Conservation (phyloP, 2,329 filamentous ascomycete genomes). For the Achaetomium macrosporum region DNA sequence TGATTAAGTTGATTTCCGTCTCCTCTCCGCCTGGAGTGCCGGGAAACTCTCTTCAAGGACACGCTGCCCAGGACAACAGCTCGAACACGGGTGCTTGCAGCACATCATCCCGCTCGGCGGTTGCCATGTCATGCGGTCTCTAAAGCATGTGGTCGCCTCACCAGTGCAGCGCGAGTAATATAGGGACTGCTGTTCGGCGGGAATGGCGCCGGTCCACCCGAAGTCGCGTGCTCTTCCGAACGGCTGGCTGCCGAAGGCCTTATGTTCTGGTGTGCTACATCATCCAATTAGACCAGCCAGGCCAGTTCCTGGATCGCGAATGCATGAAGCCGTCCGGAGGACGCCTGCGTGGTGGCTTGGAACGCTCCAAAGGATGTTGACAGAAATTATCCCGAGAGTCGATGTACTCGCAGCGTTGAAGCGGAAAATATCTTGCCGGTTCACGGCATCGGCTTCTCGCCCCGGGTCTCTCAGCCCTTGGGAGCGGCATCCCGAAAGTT, state of each 20-base stretch:
- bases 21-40: neutral
- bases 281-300: neutral
- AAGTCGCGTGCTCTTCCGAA: neutral
- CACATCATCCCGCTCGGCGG: neutral
- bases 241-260: neutral
- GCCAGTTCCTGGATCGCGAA: constrained; percentile 4
- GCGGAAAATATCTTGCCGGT: neutral
- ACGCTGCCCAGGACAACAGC: neutral
- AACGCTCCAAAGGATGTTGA: neutral
- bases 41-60: neutral
- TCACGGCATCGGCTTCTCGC: neutral
- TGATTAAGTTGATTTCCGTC: neutral
- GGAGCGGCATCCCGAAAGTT: neutral
- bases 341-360: neutral
- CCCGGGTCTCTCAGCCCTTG: neutral
- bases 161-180: neutral
- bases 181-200: neutral
- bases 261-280: neutral
- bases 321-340: neutral
- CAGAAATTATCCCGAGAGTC: neutral
- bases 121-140: neutral
- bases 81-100: constrained; percentile 9
- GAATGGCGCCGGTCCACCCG: neutral
- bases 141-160: neutral
- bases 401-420: neutral